These are phyloP conservation scores for Pachysandra terminalis DNA, from an alignment of 164 flowering plant species.

Conservation along the genomic window DNA sequence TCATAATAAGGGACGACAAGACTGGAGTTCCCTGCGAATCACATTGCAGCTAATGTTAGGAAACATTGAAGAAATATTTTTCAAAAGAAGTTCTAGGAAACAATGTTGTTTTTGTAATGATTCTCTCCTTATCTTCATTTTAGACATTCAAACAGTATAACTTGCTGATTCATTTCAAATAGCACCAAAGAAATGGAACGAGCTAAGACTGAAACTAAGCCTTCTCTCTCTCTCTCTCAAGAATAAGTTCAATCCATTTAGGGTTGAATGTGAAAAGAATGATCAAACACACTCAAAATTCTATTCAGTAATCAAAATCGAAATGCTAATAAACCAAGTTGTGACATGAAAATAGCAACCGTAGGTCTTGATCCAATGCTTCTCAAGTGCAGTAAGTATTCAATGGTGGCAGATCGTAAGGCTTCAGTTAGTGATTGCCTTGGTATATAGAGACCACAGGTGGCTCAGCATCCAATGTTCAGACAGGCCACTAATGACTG, in stretches of 20 bases:
- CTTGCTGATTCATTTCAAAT: neutral
- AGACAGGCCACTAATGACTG: no score
- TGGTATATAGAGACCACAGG: no score
- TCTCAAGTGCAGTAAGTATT: no score
- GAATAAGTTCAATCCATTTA: neutral
- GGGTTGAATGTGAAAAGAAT: no score
- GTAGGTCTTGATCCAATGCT: no score
- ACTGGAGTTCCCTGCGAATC: conserved; percentile 52
- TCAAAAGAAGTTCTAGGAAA: neutral
- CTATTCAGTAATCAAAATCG: no score
- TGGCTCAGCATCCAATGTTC: no score
- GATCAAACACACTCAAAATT: no score
- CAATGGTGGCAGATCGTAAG: no score
- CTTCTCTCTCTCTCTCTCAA: neutral
- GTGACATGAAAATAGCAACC: no score
- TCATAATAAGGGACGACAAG: conserved; percentile 45
- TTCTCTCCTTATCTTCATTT: neutral
- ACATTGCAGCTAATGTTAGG: neutral
- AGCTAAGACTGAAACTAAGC: neutral
- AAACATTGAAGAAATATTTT: conserved; percentile 1
- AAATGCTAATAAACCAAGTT: no score
- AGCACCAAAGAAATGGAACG: neutral
- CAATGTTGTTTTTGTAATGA: neutral
- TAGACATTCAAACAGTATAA: neutral
- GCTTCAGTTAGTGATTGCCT: no score